phyloP scores from a whole-genome alignment of 208 protist genomes.

The Trypanosoma brucei region DNA sequence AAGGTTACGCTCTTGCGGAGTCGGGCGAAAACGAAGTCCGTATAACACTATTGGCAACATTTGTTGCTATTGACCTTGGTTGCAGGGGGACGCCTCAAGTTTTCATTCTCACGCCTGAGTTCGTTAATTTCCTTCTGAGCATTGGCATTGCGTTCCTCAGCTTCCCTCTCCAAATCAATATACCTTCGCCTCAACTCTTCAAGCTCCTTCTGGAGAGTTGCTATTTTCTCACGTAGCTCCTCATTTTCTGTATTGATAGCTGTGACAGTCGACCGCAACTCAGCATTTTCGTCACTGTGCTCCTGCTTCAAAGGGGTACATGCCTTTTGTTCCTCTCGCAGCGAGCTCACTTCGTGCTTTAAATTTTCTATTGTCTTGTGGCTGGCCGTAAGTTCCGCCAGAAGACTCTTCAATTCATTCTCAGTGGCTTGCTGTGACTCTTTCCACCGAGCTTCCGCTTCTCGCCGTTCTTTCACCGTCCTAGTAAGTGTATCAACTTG shows the following conservation, averaged over 20 bases:
- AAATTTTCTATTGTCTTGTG: not conserved
- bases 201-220: constrained; percentile 7
- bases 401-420: not conserved
- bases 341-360: not conserved
- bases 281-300: not conserved
- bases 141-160: constrained; percentile 6
- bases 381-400: not conserved
- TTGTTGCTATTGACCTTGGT: constrained; percentile 40
- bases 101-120: not conserved
- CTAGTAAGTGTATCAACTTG: not conserved
- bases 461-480: constrained; percentile 19
- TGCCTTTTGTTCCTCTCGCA: not conserved
- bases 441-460: not conserved
- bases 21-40: constrained; percentile 8
- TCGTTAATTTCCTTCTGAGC: not conserved
- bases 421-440: not conserved
- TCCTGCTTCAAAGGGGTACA: not conserved
- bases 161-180: constrained; percentile 18
- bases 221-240: constrained; percentile 1
- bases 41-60: constrained; percentile 14
- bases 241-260: not conserved
- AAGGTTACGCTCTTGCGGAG: not conserved
- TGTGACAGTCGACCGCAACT: not conserved
- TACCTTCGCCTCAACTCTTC: constrained; percentile 5
- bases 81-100: not conserved